Percentiles rank a stretch among this genome's conserved stretches.
Conservation (phyloP, 331 rosid genomes). For the Prunus yedoensis region DNA sequence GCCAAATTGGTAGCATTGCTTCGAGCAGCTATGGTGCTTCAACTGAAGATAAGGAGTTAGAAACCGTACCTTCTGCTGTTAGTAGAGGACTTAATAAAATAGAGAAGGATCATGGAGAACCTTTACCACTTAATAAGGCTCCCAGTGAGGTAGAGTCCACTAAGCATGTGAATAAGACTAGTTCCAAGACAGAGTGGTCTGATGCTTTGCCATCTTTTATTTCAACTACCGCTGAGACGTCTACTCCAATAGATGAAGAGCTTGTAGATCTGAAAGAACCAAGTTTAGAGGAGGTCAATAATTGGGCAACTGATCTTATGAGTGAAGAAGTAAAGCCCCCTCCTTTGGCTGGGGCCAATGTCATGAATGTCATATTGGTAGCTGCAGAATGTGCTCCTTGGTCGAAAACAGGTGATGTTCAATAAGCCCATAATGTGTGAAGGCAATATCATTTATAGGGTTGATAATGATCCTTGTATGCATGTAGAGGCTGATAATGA, state of each 20-base stretch:
- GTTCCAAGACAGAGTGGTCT: constrained; percentile 28
- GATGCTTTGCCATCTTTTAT: constrained; percentile 44
- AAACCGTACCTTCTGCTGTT: constrained; percentile 27
- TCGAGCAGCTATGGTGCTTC: constrained; percentile 34
- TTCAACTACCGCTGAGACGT: constrained; percentile 24
- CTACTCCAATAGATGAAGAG: constrained; percentile 33
- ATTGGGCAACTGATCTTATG: constrained; percentile 24
- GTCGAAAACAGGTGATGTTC: constrained; percentile 75
- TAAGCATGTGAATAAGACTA: constrained; percentile 29
- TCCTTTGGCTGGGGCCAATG: constrained; percentile 88
- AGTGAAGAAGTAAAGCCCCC: constrained; percentile 44
- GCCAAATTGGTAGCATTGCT: constrained; percentile 32
- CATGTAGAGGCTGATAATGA: constrained; percentile 28
- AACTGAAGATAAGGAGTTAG: constrained; percentile 39
- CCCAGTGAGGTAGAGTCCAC: constrained; percentile 26
- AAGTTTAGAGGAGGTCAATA: constrained; percentile 22
- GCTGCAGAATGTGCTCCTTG: constrained; percentile 98
- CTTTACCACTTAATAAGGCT: constrained; percentile 25
- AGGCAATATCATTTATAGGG: background rate
- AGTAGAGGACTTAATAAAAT: constrained; percentile 28
- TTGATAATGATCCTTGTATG: constrained; percentile 12
- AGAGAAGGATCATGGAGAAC: constrained; percentile 32
- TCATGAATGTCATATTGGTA: constrained; percentile 80
- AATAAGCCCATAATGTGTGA: constrained; percentile 4
- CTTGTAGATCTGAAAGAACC: constrained; percentile 28